phyloP scores from a whole-genome alignment of 495 filamentous ascomycete species.

The Thermothielavioides terrestris region DNA sequence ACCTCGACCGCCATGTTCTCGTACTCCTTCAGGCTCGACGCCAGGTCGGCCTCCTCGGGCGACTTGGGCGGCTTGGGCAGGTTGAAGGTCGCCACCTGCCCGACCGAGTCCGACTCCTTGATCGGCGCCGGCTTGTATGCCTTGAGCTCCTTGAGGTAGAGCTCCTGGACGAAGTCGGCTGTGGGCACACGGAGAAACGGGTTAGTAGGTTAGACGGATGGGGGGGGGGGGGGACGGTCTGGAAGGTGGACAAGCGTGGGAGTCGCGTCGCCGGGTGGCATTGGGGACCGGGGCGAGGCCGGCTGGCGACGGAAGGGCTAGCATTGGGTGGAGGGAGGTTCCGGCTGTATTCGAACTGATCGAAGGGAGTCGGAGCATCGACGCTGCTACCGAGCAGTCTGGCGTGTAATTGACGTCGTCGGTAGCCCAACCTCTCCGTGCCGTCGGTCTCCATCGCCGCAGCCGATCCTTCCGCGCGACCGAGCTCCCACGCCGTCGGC shows the following conservation, averaged over 20 bases:
- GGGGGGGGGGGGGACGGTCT: background rate
- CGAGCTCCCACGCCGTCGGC: background rate
- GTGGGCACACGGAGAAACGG: background rate
- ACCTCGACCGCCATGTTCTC: constrained; percentile 88
- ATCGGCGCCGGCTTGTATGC: constrained; percentile 77
- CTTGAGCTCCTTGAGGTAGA: constrained; percentile 92
- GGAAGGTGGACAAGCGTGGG: background rate
- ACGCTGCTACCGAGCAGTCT: background rate
- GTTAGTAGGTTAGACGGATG: background rate
- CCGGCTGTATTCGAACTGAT: background rate
- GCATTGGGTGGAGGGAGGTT: no score
- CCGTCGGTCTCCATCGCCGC: background rate
- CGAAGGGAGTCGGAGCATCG: background rate
- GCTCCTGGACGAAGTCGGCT: constrained; percentile 94
- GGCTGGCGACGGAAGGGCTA: no score
- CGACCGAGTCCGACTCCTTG: constrained; percentile 80
- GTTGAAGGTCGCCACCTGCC: constrained; percentile 82
- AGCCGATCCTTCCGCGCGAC: constrained; percentile 5
- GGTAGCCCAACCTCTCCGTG: background rate
- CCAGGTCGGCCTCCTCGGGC: constrained; percentile 87
- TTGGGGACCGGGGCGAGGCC: no score
- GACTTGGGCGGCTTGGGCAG: constrained; percentile 70
- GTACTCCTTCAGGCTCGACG: constrained; percentile 83
- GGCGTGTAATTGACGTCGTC: constrained; percentile 26
- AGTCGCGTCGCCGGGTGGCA: background rate